Base-by-base conservation (phyloP, 2,329 filamentous ascomycete species). In the Fusarium musae region DNA sequence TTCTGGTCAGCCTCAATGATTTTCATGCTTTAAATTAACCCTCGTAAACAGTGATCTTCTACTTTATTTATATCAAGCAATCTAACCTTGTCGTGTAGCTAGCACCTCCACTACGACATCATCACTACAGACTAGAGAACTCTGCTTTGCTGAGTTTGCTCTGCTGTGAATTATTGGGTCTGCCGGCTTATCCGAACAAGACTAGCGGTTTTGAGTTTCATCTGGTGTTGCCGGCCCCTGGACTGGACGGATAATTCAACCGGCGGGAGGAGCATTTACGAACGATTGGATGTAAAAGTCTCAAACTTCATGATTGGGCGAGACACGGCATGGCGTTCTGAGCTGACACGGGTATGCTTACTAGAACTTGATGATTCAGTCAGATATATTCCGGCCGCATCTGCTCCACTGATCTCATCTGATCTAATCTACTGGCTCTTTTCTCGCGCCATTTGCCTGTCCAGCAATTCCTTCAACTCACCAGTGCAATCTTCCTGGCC, bases 401-500 rank as follows among this genome's bases (percentile, higher is more conserved):
- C n/a, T 34, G 5, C 17, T 39, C 21, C 28, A 36, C 34, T 34
- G 36, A 21, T 28, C 17, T 43, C 5, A 46, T 23, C 40, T 40
- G 32, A 34, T 32, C 32, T 30, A 30, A 9, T 11, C 28, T 46
- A 54, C 30, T 40, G 19, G 6, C 26, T 34, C 17, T 6, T 12
- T 44, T 44, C 19, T n/a, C 36, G 36, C 6, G 37, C 28, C 12
- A 54, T 54, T 10, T 68, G 65, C 2, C 19, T 47, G 9, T 47
- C 23, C 4, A 68, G 26, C 16, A 68, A 36, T 6, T 44, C 56
- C 10, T 16, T 63, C 21, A 68, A 54, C 9, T 49, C 63, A 3
- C 63, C 65, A 1, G 65, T 68, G 8, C 65, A 68, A 16, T 68
- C 65, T 15, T 68, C 63, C 2, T 68, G 63, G 3, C 40, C 65